Percentiles rank a stretch among this genome's conserved stretches.
Evolutionary conservation across 176 grass and related monocot species (phyloP).

Genomic region (Elymus sibiricus): DNA sequence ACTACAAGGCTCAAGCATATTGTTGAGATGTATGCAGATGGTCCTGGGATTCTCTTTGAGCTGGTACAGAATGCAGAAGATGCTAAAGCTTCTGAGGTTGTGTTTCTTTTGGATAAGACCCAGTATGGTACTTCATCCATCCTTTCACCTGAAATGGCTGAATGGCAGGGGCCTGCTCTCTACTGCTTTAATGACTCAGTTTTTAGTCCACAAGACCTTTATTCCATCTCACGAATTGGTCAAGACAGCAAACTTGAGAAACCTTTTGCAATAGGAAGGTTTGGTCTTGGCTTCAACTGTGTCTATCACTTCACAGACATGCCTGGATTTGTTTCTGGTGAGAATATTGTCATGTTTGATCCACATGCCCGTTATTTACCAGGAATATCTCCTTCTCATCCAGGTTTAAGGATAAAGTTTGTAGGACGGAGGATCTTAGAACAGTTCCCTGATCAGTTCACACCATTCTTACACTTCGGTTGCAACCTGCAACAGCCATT

Average conservation of each 20-base stretch:
- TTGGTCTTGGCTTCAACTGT: slow-evolving; percentile 97
- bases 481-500: slow-evolving; percentile 87
- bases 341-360: slow-evolving; percentile 99
- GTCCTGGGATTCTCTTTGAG: slow-evolving; percentile 97
- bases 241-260: slow-evolving; percentile 99
- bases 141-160: slow-evolving; percentile 99
- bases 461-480: slow-evolving; percentile 93
- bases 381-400: slow-evolving; percentile 97
- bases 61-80: slow-evolving; percentile 98
- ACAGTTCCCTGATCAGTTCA: slow-evolving; percentile 97
- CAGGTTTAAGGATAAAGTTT: slow-evolving; percentile 92
- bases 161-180: slow-evolving; percentile 98
- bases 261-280: slow-evolving; percentile 94
- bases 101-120: slow-evolving; percentile 95
- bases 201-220: slow-evolving; percentile 95
- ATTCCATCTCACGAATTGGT: slow-evolving; percentile 94
- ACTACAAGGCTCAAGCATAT: slow-evolving; percentile 95
- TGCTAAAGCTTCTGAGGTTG: slow-evolving; percentile 94
- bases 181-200: slow-evolving; percentile 96
- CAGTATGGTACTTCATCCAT: slow-evolving; percentile 94
- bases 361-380: slow-evolving; percentile 93
- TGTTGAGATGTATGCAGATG: slow-evolving; percentile 99
- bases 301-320: slow-evolving; percentile 99
- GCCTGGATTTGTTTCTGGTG: slow-evolving; percentile 94
- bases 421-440: slow-evolving; percentile 84